phyloP scores from a whole-genome alignment of 1,284 basidiomycete species.

The Ganoderma sp. region DNA sequence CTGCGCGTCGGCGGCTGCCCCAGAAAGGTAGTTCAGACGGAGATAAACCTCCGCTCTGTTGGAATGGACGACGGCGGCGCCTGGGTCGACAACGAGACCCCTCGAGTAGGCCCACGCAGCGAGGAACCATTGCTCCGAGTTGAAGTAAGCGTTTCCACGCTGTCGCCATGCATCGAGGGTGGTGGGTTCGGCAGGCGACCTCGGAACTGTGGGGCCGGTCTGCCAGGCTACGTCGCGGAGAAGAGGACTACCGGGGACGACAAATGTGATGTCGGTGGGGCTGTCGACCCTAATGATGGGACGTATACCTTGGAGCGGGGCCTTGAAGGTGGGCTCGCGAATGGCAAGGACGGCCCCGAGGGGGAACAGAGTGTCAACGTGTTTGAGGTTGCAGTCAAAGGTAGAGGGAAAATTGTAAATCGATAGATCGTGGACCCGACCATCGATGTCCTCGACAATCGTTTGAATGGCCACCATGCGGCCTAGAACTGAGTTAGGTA shows the following conservation, averaged over 20 bases:
- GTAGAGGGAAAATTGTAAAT: constrained; percentile 41
- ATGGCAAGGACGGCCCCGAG: constrained; percentile 41
- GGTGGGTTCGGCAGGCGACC: constrained; percentile 8
- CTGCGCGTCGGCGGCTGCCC: constrained; percentile 34
- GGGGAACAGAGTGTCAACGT: constrained; percentile 40
- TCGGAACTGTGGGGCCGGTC: constrained; percentile 8
- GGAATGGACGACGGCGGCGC: constrained; percentile 24
- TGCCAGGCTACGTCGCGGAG: constrained; percentile 24
- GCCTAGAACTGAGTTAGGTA: constrained; percentile 12
- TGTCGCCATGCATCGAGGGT: constrained; percentile 29
- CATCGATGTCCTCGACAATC: constrained; percentile 40
- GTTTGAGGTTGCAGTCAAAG: constrained; percentile 26
- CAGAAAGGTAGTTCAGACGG: constrained; percentile 31
- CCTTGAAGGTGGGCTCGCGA: constrained; percentile 43
- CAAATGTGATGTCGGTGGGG: constrained; percentile 39
- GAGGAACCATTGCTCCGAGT: constrained; percentile 32
- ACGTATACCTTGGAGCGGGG: constrained; percentile 24
- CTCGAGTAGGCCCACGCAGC: constrained; percentile 36
- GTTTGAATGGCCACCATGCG: constrained; percentile 29
- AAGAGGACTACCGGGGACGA: constrained; percentile 21
- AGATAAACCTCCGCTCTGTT: constrained; percentile 36
- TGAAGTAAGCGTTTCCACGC: constrained; percentile 29
- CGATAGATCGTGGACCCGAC: constrained; percentile 32
- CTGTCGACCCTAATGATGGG: constrained; percentile 41
- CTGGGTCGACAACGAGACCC: constrained; percentile 29